A percentile compares a stretch with the other conserved stretches of the same genome.
Evolutionary conservation across 148 eudicot species (phyloP).

Genomic region (Rhododendron ovatum): DNA sequence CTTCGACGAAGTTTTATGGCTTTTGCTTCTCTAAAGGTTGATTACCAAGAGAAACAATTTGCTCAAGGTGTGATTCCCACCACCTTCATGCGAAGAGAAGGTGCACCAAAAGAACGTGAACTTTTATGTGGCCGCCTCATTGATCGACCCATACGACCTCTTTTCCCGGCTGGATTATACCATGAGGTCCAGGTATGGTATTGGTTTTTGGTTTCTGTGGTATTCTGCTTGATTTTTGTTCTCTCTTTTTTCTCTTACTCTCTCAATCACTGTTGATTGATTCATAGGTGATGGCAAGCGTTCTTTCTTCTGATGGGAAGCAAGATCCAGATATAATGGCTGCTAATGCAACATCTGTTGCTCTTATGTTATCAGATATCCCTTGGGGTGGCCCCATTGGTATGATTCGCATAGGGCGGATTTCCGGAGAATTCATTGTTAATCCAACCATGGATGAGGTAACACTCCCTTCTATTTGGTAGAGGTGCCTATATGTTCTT

Average conservation of each 20-base stretch:
- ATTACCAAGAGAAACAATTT: conserved; percentile 95
- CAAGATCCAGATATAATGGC: conserved; percentile 99
- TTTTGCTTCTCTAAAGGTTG: conserved; percentile 54
- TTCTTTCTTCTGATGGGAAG: conserved; percentile 95
- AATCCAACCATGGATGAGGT: conserved; percentile 99
- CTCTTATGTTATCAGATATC: conserved; percentile 94
- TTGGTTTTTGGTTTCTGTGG: background rate
- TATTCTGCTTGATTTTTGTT: background rate
- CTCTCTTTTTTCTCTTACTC: background rate
- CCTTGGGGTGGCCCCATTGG: conserved; percentile 99
- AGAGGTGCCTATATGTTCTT: background rate
- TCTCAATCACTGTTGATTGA: background rate
- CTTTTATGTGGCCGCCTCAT: conserved; percentile 91
- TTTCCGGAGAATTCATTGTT: conserved; percentile 63
- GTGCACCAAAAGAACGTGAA: conserved; percentile 99
- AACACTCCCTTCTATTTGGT: background rate
- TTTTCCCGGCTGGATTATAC: conserved; percentile 90
- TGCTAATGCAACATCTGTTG: conserved; percentile 97
- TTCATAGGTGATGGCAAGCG: conserved; percentile 78
- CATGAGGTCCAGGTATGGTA: conserved; percentile 92
- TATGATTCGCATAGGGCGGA: conserved; percentile 87
- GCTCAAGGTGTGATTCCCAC: conserved; percentile 93
- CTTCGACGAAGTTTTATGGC: background rate
- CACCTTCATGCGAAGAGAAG: conserved; percentile 96
- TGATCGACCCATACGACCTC: conserved; percentile 93